Evolutionary conservation across 2,329 filamentous ascomycete genomes (phyloP).

Genomic region (Monilinia laxa): DNA sequence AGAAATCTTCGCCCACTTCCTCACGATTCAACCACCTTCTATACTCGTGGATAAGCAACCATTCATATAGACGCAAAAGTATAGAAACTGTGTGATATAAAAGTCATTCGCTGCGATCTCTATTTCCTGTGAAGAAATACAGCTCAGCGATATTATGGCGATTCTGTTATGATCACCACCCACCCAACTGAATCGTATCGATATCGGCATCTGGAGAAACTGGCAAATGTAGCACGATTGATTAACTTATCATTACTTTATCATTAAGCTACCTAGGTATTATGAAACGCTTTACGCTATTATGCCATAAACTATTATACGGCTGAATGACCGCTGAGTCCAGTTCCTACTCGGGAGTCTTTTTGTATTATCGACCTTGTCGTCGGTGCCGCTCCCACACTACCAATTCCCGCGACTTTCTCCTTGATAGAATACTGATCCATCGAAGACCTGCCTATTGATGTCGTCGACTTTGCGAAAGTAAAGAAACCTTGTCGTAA

Average conservation of each 20-base stretch:
- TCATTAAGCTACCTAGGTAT: neutral
- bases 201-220: too few relatives aligned
- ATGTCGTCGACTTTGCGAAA: slow-evolving; percentile 1
- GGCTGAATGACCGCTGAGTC: neutral
- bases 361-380: neutral
- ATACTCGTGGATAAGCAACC: too few relatives aligned
- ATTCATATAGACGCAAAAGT: too few relatives aligned
- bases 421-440: slow-evolving; percentile 25
- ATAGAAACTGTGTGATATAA: too few relatives aligned
- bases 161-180: too few relatives aligned
- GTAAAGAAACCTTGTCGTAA: slow-evolving; percentile 19
- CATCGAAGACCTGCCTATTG: neutral
- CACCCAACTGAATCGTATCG: too few relatives aligned
- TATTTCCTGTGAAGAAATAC: neutral
- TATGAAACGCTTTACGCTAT: neutral
- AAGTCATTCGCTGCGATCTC: too few relatives aligned
- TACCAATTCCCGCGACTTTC: slow-evolving; percentile 25
- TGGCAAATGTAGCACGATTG: neutral
- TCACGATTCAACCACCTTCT: too few relatives aligned
- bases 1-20: too few relatives aligned
- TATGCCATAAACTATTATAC: neutral
- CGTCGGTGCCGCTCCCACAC: slow-evolving; percentile 1
- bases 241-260: neutral
- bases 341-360: neutral
- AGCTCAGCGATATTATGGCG: too few relatives aligned